Conservation (phyloP, 2,329 filamentous ascomycete species). For the Pseudocercospora fijiensis region DNA sequence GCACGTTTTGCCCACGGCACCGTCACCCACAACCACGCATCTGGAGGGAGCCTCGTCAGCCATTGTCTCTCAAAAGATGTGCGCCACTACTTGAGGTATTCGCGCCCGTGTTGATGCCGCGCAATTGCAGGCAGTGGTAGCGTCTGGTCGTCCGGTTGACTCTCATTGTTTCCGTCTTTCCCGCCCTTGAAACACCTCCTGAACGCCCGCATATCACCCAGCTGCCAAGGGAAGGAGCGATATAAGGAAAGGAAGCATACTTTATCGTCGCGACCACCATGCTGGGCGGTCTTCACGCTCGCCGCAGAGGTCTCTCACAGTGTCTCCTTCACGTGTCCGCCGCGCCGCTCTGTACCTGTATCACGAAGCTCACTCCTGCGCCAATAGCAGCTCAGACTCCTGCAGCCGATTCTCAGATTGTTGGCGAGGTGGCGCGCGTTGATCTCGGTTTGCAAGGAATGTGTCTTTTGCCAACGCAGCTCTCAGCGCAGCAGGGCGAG, state of each 20-base stretch:
- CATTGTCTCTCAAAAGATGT: conserved; percentile 13
- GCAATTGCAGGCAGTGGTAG: background rate
- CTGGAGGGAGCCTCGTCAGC: conserved; percentile 49
- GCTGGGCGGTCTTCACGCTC: conserved; percentile 17
- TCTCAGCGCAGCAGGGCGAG: conserved; percentile 1
- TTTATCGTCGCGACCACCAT: conserved; percentile 40
- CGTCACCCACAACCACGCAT: conserved; percentile 98
- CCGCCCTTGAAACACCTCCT: background rate
- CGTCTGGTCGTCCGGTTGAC: background rate
- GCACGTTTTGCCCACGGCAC: conserved; percentile 99
- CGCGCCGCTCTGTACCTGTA: conserved; percentile 5
- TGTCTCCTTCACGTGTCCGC: conserved; percentile 13
- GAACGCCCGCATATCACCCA: conserved; percentile 9
- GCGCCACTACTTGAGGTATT: conserved; percentile 10
- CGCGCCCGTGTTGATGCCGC: background rate
- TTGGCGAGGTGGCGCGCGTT: conserved; percentile 5
- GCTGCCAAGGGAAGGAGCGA: conserved; percentile 1
- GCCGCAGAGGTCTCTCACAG: background rate
- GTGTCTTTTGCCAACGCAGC: background rate
- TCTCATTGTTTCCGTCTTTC: background rate
- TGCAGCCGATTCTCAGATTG: background rate
- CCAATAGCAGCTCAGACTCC: background rate
- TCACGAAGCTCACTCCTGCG: background rate
- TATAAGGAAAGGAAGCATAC: conserved; percentile 24
- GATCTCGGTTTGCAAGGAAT: conserved; percentile 1